Conservation (phyloP, 306 rosid genomes). For the Adenanthera pavonina region DNA sequence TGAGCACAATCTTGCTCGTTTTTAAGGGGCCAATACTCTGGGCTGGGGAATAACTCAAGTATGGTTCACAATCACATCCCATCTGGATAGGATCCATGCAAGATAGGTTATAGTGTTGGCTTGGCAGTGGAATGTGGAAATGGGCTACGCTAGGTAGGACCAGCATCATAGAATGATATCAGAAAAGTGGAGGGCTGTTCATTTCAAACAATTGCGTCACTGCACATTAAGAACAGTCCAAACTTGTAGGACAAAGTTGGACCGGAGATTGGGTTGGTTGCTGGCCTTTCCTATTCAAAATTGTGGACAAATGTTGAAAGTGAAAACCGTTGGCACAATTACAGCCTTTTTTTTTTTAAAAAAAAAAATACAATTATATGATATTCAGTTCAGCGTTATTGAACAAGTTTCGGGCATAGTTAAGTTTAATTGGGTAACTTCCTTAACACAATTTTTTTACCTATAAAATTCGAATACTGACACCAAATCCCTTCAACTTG, state of each 20-base stretch:
- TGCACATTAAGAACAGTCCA: slow-evolving; percentile 25
- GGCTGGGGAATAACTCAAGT: neutral
- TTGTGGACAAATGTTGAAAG: slow-evolving; percentile 21
- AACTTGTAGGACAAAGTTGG: slow-evolving; percentile 22
- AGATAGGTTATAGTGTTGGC: neutral
- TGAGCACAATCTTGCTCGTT: slow-evolving; percentile 3
- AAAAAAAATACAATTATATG: too few relatives aligned
- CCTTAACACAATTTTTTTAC: too few relatives aligned
- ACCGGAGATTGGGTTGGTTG: slow-evolving; percentile 19
- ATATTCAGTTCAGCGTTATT: too few relatives aligned
- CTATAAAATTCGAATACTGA: too few relatives aligned
- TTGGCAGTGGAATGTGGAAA: neutral
- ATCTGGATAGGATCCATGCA: neutral
- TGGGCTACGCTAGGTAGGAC: neutral
- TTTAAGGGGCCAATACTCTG: neutral
- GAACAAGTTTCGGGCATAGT: too few relatives aligned
- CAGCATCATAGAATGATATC: neutral
- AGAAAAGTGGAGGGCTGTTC: neutral
- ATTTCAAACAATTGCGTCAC: neutral
- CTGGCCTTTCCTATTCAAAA: slow-evolving; percentile 12
- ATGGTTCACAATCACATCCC: neutral
- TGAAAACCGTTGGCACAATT: slow-evolving; percentile 22
- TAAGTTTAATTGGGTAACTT: too few relatives aligned
- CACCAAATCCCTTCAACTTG: too few relatives aligned
- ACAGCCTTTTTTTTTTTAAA: neutral